Evolutionary conservation across 2,329 filamentous ascomycete genomes (phyloP).

Genomic region (Fusarium bulbicola): DNA sequence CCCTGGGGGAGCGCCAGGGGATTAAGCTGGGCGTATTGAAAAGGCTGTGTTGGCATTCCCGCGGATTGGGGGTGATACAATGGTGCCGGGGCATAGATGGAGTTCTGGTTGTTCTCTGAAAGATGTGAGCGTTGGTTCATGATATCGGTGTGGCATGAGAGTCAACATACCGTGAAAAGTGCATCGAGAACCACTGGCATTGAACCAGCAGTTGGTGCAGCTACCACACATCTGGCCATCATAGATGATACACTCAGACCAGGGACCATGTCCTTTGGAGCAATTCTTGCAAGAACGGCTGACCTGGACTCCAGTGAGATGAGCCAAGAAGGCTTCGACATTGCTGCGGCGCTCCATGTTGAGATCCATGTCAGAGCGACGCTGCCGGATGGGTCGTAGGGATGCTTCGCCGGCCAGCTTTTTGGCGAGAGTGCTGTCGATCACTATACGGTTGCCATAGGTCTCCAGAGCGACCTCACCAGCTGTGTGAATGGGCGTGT

Average conservation of each 20-base stretch:
- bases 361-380: slow-evolving; percentile 62
- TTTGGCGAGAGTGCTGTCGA: slow-evolving; percentile 65
- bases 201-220: slow-evolving; percentile 72
- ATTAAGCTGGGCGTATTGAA: neutral
- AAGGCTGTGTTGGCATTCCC: slow-evolving; percentile 7
- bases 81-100: slow-evolving; percentile 11
- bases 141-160: neutral
- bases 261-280: slow-evolving; percentile 67
- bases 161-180: slow-evolving; percentile 65
- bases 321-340: slow-evolving; percentile 66
- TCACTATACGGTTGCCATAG: slow-evolving; percentile 57
- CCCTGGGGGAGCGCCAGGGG: neutral
- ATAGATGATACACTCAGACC: slow-evolving; percentile 67
- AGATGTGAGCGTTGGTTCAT: neutral
- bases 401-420: slow-evolving; percentile 60
- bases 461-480: slow-evolving; percentile 57
- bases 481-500: slow-evolving; percentile 46
- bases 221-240: slow-evolving; percentile 69
- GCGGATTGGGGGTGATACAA: neutral
- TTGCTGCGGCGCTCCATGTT: slow-evolving; percentile 68
- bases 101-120: slow-evolving; percentile 36
- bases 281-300: slow-evolving; percentile 66
- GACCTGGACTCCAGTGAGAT: slow-evolving; percentile 62
- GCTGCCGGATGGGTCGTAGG: slow-evolving; percentile 60
- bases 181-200: slow-evolving; percentile 67